These are phyloP conservation scores for Cyberlindnera petersonii DNA, from an alignment of 805 yeast species.

Conservation along the genomic window DNA sequence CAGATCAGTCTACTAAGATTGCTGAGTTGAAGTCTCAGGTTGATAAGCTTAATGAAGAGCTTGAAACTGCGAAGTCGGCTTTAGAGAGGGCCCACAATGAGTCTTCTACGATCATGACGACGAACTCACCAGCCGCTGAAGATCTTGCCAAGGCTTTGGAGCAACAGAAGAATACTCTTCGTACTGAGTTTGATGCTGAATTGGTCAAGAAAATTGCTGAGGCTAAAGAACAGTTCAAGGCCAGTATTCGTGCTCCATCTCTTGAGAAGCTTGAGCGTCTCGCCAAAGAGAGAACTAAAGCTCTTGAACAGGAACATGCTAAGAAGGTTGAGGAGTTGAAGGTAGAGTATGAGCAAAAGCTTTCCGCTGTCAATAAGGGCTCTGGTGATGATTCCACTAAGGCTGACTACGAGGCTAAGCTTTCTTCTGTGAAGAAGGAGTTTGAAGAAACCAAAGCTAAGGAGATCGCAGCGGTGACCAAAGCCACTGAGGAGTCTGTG, in stretches of 20 bases:
- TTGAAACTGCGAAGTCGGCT: conserved; percentile 4
- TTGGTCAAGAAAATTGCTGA: conserved; percentile 21
- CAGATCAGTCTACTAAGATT: conserved; percentile 9
- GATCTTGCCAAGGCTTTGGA: conserved; percentile 22
- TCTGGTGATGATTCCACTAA: conserved; percentile 15
- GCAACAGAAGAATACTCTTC: conserved; percentile 23
- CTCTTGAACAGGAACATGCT: conserved; percentile 29
- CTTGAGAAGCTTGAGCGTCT: conserved; percentile 31
- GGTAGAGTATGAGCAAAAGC: conserved; percentile 26
- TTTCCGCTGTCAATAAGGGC: conserved; percentile 20
- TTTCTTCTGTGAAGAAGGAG: conserved; percentile 29
- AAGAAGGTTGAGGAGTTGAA: conserved; percentile 27
- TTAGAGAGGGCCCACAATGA: conserved; percentile 8
- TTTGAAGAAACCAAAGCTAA: conserved; percentile 24
- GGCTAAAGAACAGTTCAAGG: conserved; percentile 27
- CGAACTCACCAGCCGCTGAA: conserved; percentile 1
- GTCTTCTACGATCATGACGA: conserved; percentile 1
- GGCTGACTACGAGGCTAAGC: conserved; percentile 31
- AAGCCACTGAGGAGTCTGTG: conserved; percentile 22
- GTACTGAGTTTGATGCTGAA: conserved; percentile 28
- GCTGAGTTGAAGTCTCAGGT: conserved; percentile 6
- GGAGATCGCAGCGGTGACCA: conserved; percentile 17
- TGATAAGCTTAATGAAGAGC: conserved; percentile 2
- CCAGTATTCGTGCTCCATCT: conserved; percentile 35
- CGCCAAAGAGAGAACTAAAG: conserved; percentile 26